Base-by-base conservation (phyloP, 495 filamentous ascomycete genomes). In the Xylona heveae region DNA sequence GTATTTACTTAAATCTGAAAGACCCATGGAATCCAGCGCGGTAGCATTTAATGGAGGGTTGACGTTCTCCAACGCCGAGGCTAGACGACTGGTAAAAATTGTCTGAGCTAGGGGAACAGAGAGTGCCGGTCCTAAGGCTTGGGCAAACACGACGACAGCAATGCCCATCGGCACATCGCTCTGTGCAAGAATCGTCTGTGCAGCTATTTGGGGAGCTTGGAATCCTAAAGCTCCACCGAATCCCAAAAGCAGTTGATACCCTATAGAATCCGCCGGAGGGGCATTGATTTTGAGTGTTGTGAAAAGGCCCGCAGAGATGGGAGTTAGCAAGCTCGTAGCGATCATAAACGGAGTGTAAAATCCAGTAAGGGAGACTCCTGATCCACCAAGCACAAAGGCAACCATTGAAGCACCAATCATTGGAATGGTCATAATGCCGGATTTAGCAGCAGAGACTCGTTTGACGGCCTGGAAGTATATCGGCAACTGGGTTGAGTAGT, bases 391-490 rank as follows among this genome's bases (percentile, higher is more conserved):
- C 8, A 25, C 23, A 13, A 25, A 8, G 23, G 23, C 7, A 13
- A 25, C 23, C 8, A 25, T 25, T 13, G 13, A 8, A 13, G 23
- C 8, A 13, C 7, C 13, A 8, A 25, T 25, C 8, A 13, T 8
- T 7, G 23, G 23, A 13, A 25, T 7, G 13, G 13, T 7, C 23
- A 25, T 25, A 7, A 25, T 13, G 23, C 23, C 23, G 23, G 23
- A 25, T 25, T 25, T 25, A 13, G 23, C 7, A 25, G 23, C 23
- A 13, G 8, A 8, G 23, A 31, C 36, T 5, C 30, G 21, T 25
- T 39, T 39, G 23, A 41, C 70, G 4, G 78, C 68, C 44, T 93
- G 83, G 59, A 93, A 90, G 74, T 75, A 93, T 41, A 85, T 74
- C 0, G 83, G 81, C 13, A 35, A 15, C 15, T n/a, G n/a, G n/a